Evolutionary conservation across 192 early-diverging fungal genomes (phyloP).

Genomic region (Umbelopsis vinacea): DNA sequence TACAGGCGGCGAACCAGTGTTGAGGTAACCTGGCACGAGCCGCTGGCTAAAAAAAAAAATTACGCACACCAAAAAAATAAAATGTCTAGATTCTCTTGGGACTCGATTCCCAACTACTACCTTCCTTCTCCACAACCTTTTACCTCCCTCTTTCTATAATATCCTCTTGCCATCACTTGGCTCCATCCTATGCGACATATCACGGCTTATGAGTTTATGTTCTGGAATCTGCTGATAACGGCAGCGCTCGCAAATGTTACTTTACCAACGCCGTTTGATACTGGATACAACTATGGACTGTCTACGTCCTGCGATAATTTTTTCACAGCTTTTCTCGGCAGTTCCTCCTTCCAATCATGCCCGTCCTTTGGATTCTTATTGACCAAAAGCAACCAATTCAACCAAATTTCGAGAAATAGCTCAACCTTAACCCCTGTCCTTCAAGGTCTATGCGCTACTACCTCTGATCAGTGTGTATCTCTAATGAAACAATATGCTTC

Average conservation of each 20-base stretch:
- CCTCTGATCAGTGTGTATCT: constrained; percentile 4
- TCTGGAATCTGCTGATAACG: not conserved
- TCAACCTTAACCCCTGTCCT: not conserved
- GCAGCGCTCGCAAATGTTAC: not conserved
- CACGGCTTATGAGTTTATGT: not conserved
- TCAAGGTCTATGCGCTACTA: not conserved
- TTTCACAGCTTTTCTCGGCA: not conserved
- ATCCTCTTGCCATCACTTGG: too few species aligned
- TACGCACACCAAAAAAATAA: not conserved
- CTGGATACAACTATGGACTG: constrained; percentile 15
- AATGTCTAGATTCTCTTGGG: not conserved
- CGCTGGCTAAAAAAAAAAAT: not conserved
- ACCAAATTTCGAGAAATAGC: constrained; percentile 10
- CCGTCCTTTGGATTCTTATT: constrained; percentile 16
- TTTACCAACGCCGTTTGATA: constrained; percentile 5
- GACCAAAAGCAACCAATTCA: constrained; percentile 21
- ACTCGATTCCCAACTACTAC: not conserved
- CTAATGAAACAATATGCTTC: constrained; percentile 18
- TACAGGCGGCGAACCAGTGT: not conserved
- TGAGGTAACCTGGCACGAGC: constrained; percentile 7
- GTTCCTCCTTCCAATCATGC: not conserved
- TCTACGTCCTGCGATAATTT: not conserved
- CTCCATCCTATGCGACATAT: not conserved
- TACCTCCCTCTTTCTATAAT: not conserved
- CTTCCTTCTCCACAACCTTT: not conserved